A percentile compares a stretch with the other conserved stretches of the same genome.
Conservation (phyloP, 1,284 basidiomycete genomes). For the Sporisorium reilianum region DNA sequence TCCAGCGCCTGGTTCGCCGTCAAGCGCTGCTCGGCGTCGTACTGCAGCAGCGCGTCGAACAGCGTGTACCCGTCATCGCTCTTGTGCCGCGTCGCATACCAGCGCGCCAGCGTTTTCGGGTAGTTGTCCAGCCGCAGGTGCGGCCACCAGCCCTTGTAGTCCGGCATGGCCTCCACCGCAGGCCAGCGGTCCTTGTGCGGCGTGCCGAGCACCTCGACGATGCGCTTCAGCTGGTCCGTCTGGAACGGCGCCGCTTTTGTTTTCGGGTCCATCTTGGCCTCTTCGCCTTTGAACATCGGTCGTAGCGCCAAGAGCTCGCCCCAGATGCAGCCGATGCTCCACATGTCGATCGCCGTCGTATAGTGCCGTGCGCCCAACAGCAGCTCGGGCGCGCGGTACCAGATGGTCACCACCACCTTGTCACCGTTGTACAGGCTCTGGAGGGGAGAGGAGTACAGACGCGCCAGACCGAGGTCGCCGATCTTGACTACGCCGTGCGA, state of each 20-base stretch:
- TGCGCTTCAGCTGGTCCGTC: slow-evolving; percentile 88
- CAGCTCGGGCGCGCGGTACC: slow-evolving; percentile 97
- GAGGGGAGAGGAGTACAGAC: slow-evolving; percentile 85
- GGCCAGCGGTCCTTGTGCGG: slow-evolving; percentile 89
- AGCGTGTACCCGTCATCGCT: slow-evolving; percentile 57
- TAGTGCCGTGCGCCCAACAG: slow-evolving; percentile 96
- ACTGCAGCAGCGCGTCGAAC: slow-evolving; percentile 71
- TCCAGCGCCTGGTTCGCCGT: slow-evolving; percentile 83
- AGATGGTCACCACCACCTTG: slow-evolving; percentile 99
- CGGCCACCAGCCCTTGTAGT: slow-evolving; percentile 77
- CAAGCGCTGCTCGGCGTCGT: slow-evolving; percentile 88
- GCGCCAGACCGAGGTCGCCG: slow-evolving; percentile 93
- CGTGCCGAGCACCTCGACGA: slow-evolving; percentile 92
- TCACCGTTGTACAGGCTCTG: slow-evolving; percentile 83
- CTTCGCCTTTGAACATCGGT: slow-evolving; percentile 99
- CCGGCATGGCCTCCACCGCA: slow-evolving; percentile 83
- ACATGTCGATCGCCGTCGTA: slow-evolving; percentile 96
- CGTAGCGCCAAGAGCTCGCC: slow-evolving; percentile 91
- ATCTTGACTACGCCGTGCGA: slow-evolving; percentile 92
- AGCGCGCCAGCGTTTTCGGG: slow-evolving; percentile 78
- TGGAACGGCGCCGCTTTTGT: slow-evolving; percentile 66
- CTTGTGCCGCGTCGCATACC: slow-evolving; percentile 79
- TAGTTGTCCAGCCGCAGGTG: slow-evolving; percentile 69
- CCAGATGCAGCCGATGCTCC: slow-evolving; percentile 97
- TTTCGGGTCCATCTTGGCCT: slow-evolving; percentile 85